Evolutionary conservation across 495 filamentous ascomycete genomes (phyloP).

Genomic region (Podospora australis): DNA sequence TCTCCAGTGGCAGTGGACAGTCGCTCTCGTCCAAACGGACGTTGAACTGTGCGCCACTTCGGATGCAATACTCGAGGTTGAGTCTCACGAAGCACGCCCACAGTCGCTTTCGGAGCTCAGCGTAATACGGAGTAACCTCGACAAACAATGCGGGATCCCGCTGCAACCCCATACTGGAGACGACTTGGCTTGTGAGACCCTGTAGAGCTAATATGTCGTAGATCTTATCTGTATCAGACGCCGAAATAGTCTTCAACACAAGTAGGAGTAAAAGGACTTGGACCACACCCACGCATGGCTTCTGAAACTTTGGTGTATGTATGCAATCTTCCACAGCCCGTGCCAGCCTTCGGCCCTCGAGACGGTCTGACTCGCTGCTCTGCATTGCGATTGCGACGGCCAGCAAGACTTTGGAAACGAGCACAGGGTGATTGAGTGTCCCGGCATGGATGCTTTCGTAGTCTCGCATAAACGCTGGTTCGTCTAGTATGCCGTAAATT

Average conservation of each 20-base stretch:
- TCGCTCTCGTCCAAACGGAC: slow-evolving; percentile 15
- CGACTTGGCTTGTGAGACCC: slow-evolving; percentile 15
- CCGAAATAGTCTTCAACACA: slow-evolving; percentile 15
- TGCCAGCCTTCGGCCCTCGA: slow-evolving; percentile 10
- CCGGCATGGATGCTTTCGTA: slow-evolving; percentile 9
- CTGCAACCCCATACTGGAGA: slow-evolving; percentile 17
- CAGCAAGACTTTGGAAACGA: slow-evolving; percentile 11
- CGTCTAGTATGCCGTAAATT: slow-evolving; percentile 17
- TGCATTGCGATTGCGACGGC: slow-evolving; percentile 18
- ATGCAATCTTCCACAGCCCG: slow-evolving; percentile 15
- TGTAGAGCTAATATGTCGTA: slow-evolving; percentile 15
- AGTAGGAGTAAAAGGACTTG: slow-evolving; percentile 14
- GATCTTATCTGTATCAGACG: slow-evolving; percentile 19
- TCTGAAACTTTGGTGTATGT: slow-evolving; percentile 13
- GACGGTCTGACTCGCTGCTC: slow-evolving; percentile 8
- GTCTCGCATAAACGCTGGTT: slow-evolving; percentile 4
- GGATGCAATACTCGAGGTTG: slow-evolving; percentile 17
- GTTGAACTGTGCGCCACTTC: slow-evolving; percentile 17
- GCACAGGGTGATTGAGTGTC: slow-evolving; percentile 9
- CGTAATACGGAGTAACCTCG: slow-evolving; percentile 13
- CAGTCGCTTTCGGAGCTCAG: slow-evolving; percentile 16
- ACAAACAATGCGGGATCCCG: slow-evolving; percentile 13
- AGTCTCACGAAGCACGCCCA: slow-evolving; percentile 15
- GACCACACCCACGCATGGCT: slow-evolving; percentile 19
- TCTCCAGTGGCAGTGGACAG: slow-evolving; percentile 11